Evolutionary conservation across 192 early-diverging fungal species (phyloP).

Genomic region (Coemansia sp.): DNA sequence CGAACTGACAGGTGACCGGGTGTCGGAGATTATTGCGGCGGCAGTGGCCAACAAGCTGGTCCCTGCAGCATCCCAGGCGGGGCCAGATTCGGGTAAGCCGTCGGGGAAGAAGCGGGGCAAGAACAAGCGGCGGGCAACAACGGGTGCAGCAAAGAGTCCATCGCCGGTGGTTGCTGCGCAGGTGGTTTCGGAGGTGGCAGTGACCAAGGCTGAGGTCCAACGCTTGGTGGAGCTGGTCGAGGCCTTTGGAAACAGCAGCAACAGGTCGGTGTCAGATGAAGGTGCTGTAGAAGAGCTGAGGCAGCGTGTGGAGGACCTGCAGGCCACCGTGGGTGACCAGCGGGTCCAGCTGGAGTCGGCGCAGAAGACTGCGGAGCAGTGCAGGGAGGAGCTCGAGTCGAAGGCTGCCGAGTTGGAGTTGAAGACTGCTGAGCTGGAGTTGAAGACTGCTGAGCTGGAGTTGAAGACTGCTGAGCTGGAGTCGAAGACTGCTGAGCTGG

Average conservation of each 20-base stretch:
- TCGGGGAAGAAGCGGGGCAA: slow-evolving; percentile 27
- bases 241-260: not conserved
- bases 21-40: slow-evolving; percentile 16
- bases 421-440: too few relatives aligned
- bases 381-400: not conserved
- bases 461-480: too few relatives aligned
- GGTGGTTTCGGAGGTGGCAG: not conserved
- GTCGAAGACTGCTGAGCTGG: too few relatives aligned
- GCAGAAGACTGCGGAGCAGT: slow-evolving; percentile 1
- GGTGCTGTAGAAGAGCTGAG: not conserved
- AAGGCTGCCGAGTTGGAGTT: not conserved
- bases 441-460: too few relatives aligned
- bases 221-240: slow-evolving; percentile 28
- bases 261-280: not conserved
- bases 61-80: not conserved
- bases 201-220: slow-evolving; percentile 15
- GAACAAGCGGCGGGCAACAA: slow-evolving; percentile 32
- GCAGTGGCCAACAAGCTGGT: slow-evolving; percentile 15
- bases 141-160: not conserved
- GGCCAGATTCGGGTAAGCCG: not conserved
- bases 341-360: slow-evolving; percentile 6
- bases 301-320: not conserved
- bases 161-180: slow-evolving; percentile 11
- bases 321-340: not conserved
- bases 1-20: slow-evolving; percentile 14